These are phyloP conservation scores for Musa acuminata DNA, from an alignment of 176 grass and related monocot genomes.

Conservation along the genomic window DNA sequence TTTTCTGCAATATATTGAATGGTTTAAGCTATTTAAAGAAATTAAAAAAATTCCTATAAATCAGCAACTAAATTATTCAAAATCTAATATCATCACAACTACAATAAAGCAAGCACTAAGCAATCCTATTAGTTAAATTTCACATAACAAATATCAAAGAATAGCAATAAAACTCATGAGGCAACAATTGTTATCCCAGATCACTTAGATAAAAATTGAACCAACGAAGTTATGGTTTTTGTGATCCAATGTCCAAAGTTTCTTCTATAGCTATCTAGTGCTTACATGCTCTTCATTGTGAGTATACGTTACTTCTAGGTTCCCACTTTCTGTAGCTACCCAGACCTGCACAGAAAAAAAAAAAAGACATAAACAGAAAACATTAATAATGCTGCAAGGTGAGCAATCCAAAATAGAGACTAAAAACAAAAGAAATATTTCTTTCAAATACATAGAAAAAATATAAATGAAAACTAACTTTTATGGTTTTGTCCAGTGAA, in stretches of 20 bases:
- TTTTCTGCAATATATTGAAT: background rate
- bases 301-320: conserved; percentile 84
- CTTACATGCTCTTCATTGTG: conserved; percentile 86
- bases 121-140: background rate
- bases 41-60: too few relatives aligned
- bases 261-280: background rate
- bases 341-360: conserved; percentile 53
- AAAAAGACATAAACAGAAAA: background rate
- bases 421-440: conserved; percentile 2
- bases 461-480: conserved; percentile 41
- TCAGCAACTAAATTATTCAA: too few relatives aligned
- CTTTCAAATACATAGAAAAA: conserved; percentile 11
- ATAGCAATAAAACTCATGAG: background rate
- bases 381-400: background rate
- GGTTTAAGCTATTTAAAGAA: background rate
- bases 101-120: background rate
- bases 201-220: background rate
- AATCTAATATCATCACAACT: background rate
- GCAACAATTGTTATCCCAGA: background rate
- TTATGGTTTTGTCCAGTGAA: conserved; percentile 89
- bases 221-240: background rate
- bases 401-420: conserved; percentile 1
- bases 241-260: background rate
- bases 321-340: conserved; percentile 64
- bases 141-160: background rate